A percentile compares a stretch with the other conserved stretches of the same genome.
Evolutionary conservation across 2,329 filamentous ascomycete genomes (phyloP).

Genomic region (Colletotrichum filicis): DNA sequence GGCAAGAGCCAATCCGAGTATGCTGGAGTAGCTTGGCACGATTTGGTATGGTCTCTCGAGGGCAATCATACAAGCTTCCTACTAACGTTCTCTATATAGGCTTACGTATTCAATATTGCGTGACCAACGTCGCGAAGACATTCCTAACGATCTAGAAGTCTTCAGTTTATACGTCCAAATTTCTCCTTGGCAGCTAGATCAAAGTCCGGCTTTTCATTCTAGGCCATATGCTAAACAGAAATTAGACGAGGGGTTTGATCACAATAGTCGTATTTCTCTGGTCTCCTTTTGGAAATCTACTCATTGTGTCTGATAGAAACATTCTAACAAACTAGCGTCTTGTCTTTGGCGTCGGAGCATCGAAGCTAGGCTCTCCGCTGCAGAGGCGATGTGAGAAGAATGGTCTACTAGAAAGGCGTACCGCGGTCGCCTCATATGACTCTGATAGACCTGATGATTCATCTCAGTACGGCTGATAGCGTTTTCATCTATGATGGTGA

Average conservation of each 20-base stretch:
- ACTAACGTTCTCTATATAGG: background rate
- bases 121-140: background rate
- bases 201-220: too few species aligned
- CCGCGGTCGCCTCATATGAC: too few species aligned
- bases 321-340: background rate
- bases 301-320: background rate
- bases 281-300: background rate
- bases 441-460: too few species aligned
- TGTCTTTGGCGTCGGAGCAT: background rate
- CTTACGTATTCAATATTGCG: background rate
- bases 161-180: too few species aligned
- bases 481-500: too few species aligned
- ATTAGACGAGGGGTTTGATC: too few species aligned
- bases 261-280: too few species aligned
- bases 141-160: too few species aligned
- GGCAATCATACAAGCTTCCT: background rate
- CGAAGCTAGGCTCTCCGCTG: background rate
- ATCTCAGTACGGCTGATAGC: too few species aligned
- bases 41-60: slow-evolving; percentile 39
- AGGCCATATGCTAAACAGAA: too few species aligned
- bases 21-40: slow-evolving; percentile 44
- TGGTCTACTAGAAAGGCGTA: too few species aligned
- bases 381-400: background rate
- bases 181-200: too few species aligned
- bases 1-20: slow-evolving; percentile 44